Evolutionary conservation across 106 monocot species (phyloP).

Genomic region (Dioscorea alata): DNA sequence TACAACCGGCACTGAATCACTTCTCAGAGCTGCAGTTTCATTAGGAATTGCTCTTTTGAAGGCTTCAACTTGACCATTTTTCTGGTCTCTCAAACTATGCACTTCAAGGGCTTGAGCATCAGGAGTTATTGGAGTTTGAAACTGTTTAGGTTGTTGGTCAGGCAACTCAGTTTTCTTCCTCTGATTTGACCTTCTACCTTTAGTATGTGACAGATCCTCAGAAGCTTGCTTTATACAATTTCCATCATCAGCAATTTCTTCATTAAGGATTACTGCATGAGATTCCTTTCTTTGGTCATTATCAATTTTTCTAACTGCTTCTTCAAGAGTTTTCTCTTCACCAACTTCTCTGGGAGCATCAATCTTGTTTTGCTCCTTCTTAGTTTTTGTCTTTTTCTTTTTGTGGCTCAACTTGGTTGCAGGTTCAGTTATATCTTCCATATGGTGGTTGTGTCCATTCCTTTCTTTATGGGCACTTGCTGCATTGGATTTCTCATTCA

Average conservation of each 20-base stretch:
- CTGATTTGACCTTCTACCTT: background rate
- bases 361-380: too few species aligned
- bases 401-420: background rate
- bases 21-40: background rate
- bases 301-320: too few species aligned
- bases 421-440: constrained; percentile 8
- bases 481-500: background rate
- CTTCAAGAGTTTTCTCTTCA: too few species aligned
- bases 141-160: background rate
- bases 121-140: constrained; percentile 12
- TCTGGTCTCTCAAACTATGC: constrained; percentile 2
- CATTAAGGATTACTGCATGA: background rate
- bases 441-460: constrained; percentile 1
- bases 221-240: background rate
- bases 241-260: constrained; percentile 1
- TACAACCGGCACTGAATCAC: background rate
- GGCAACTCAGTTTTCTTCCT: constrained; percentile 12
- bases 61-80: background rate
- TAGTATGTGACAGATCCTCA: constrained; percentile 3
- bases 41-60: background rate
- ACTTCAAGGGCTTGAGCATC: constrained; percentile 8
- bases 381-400: constrained; percentile 4
- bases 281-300: background rate
- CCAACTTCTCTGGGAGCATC: too few species aligned
- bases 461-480: background rate